Conservation (phyloP, 768 basidiomycete species). For the Boletellus ananiceps region DNA sequence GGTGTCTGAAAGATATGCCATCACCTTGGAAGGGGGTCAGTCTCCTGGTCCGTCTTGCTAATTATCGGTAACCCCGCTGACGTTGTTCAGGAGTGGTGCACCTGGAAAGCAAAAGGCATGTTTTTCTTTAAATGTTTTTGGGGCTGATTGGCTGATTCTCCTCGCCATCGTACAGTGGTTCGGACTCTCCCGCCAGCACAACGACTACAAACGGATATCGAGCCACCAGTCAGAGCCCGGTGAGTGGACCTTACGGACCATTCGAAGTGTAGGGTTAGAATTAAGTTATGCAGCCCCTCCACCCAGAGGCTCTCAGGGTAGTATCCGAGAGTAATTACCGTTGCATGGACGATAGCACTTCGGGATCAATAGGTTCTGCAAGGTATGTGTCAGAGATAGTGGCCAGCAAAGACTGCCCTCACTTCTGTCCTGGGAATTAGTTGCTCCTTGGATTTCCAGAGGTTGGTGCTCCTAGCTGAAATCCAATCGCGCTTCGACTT, state of each 20-base stretch:
- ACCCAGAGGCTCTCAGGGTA: conserved; percentile 15
- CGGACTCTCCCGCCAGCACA: too few species aligned
- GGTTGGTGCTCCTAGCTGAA: conserved; percentile 5
- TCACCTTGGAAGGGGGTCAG: conserved; percentile 11
- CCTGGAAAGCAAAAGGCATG: conserved; percentile 15
- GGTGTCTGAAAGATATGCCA: conserved; percentile 12
- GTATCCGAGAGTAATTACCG: conserved; percentile 23
- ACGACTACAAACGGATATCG: too few species aligned
- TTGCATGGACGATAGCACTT: conserved; percentile 7
- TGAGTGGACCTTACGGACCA: not conserved
- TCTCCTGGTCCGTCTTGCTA: too few species aligned
- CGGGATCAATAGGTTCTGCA: not conserved
- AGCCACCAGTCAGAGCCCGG: not conserved
- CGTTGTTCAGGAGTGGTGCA: conserved; percentile 16
- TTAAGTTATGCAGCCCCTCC: not conserved
- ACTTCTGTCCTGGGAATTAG: not conserved
- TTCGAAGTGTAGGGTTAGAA: not conserved
- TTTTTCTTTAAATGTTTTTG: not conserved
- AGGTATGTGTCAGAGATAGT: conserved; percentile 7
- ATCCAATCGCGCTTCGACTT: not conserved
- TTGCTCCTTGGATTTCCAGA: conserved; percentile 10
- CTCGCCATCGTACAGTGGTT: too few species aligned
- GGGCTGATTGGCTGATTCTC: too few species aligned
- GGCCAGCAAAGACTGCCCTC: not conserved
- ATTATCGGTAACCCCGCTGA: not conserved